Conservation (phyloP, 768 basidiomycete species). For the Pisolithus microcarpus region DNA sequence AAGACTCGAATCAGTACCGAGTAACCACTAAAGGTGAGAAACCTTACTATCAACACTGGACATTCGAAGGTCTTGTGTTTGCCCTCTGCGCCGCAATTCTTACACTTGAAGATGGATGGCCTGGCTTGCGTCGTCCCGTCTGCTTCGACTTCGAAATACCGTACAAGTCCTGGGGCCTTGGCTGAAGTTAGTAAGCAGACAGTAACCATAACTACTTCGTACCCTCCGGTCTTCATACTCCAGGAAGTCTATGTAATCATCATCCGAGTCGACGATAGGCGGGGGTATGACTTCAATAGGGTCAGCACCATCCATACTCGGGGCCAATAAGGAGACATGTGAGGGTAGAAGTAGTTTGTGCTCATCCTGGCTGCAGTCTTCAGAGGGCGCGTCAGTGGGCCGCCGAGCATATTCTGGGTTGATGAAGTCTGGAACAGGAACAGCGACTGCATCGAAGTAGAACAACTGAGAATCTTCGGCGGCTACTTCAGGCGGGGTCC, state of each 20-base stretch:
- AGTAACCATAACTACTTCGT: conserved; percentile 11
- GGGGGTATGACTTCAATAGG: conserved; percentile 43
- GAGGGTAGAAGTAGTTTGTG: conserved; percentile 50
- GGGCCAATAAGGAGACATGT: conserved; percentile 57
- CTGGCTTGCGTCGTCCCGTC: conserved; percentile 34
- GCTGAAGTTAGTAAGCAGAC: background rate
- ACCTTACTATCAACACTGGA: conserved; percentile 60
- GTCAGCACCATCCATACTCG: conserved; percentile 19
- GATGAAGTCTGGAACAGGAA: conserved; percentile 24
- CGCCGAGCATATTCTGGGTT: conserved; percentile 6
- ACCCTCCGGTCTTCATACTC: conserved; percentile 66
- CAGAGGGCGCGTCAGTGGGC: conserved; percentile 4
- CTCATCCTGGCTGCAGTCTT: conserved; percentile 13
- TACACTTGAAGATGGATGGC: conserved; percentile 54
- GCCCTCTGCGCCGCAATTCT: conserved; percentile 69
- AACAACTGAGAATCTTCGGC: conserved; percentile 30
- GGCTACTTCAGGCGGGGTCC: conserved; percentile 22
- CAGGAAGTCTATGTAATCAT: conserved; percentile 69
- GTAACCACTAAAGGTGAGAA: background rate
- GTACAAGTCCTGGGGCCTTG: conserved; percentile 43
- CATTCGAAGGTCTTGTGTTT: conserved; percentile 66
- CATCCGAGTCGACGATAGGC: conserved; percentile 37
- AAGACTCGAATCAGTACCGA: conserved; percentile 2
- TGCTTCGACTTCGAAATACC: conserved; percentile 56
- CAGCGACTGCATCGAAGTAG: conserved; percentile 43